Evolutionary conservation across 768 basidiomycete species (phyloP), one percentile per base, ranked within the genome.

Genomic region (Aureoboletus auriporus): DNA sequence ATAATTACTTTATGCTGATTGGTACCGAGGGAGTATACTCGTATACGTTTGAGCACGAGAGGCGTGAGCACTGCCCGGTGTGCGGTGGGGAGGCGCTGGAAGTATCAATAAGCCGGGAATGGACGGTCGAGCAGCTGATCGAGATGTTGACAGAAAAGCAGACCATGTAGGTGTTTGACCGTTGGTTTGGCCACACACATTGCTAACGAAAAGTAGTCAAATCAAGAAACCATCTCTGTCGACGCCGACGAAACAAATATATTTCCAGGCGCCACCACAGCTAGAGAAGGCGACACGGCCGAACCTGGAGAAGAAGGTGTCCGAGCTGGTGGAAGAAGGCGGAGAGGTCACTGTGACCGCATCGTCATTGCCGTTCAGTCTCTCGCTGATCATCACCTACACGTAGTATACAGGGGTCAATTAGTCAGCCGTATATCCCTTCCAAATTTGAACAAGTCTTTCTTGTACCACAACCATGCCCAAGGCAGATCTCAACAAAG

Each of bases 1-100:
- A 95, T 69, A 97, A 97, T 66, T 99, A 98, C 66, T 96, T 98
- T 69, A 93, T 97, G 93, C 79, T 98, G 48, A 93, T 94, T 52
- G 96, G 96, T 30, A 97, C 93, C 8, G 93, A 97, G 44, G 88
- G 92, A 20, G 81, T 98, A 9, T 99, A 99, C 69, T 93, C 95
- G 2, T 94, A 89, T 70, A 98, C 96, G 0, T 99, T 98, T 63
- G 84, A 96, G 70, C 89, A 95, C 62, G 92, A 97, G 71, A 84
- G 83, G 61, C 86, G 93, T 33, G 77, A 79, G 1, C 92, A 98
- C 61, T 99, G 96, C 65, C 96, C 96, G 4, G 96, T 98, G 7
- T 99, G 96, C 58, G 96, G 96, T 5, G 94, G 93, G 30, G 89
- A 95, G 65, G 73, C 88, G 0, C 70, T 93, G 37, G 85, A 90